Conservation (phyloP, 345 rosid genomes). For the Eucalyptus sp. region DNA sequence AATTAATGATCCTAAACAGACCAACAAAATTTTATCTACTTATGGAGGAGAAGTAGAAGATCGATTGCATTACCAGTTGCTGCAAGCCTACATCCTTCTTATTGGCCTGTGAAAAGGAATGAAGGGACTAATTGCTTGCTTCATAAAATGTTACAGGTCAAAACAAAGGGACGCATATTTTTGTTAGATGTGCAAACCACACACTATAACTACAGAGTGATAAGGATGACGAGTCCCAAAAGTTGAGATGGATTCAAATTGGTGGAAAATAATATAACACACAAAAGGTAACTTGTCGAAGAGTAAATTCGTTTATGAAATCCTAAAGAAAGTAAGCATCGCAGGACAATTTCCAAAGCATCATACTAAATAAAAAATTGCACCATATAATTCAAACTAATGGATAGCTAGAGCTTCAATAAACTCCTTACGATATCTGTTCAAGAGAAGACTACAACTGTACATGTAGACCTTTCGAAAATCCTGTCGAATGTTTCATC, state of each 20-base stretch:
- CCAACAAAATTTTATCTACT: not conserved
- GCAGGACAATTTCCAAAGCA: not conserved
- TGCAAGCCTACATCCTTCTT: conserved; percentile 32
- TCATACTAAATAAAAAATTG: not conserved
- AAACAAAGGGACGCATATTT: not conserved
- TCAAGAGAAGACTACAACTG: not conserved
- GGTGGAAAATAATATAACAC: not conserved
- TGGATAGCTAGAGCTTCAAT: not conserved
- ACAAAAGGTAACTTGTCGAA: not conserved
- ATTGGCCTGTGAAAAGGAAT: conserved; percentile 28
- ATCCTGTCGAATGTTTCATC: not conserved
- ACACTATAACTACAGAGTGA: not conserved
- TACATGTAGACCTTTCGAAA: not conserved
- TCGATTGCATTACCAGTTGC: conserved; percentile 44
- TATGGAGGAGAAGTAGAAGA: not conserved
- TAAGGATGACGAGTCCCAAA: not conserved
- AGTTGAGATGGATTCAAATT: not conserved
- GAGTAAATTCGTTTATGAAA: not conserved
- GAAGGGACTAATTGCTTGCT: not conserved
- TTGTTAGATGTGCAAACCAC: not conserved
- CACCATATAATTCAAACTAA: not conserved
- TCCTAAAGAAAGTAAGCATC: not conserved
- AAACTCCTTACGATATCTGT: not conserved
- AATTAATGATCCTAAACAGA: not conserved
- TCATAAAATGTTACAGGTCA: not conserved